A percentile compares a stretch with the other conserved stretches of the same genome.
Conservation (phyloP, 768 basidiomycete genomes). For the Collybia sordida region DNA sequence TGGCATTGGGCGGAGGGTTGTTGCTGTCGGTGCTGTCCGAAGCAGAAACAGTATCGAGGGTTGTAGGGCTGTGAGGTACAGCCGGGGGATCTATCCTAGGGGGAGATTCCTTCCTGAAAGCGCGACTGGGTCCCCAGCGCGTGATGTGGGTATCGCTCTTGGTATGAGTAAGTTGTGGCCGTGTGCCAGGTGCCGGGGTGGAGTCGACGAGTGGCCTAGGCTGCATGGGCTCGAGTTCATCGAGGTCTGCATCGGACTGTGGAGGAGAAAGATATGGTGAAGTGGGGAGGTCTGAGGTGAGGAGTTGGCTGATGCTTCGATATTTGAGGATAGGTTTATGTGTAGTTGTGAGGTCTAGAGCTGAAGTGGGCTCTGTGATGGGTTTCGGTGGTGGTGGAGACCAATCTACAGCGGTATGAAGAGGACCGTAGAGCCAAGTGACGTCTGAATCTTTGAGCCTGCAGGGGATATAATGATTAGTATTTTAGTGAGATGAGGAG, state of each 20-base stretch:
- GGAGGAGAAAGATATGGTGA: slow-evolving; percentile 62
- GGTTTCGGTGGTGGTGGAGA: slow-evolving; percentile 49
- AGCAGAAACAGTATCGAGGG: slow-evolving; percentile 18
- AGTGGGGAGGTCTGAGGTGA: slow-evolving; percentile 68
- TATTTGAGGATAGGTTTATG: slow-evolving; percentile 95
- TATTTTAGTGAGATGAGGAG: slow-evolving; percentile 5
- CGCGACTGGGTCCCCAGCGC: slow-evolving; percentile 45
- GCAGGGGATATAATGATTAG: slow-evolving; percentile 4
- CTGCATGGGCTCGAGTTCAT: not conserved
- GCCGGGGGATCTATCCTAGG: slow-evolving; percentile 55
- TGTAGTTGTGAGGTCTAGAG: slow-evolving; percentile 48
- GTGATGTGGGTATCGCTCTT: slow-evolving; percentile 88
- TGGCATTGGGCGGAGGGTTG: not conserved
- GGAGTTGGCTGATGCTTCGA: slow-evolving; percentile 87
- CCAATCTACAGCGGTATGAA: slow-evolving; percentile 91
- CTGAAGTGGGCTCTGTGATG: slow-evolving; percentile 33
- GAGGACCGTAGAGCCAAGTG: slow-evolving; percentile 97
- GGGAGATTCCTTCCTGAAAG: slow-evolving; percentile 67
- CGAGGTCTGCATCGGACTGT: slow-evolving; percentile 51
- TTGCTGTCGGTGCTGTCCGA: slow-evolving; percentile 6
- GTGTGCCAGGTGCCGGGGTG: slow-evolving; percentile 19
- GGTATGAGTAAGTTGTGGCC: slow-evolving; percentile 74
- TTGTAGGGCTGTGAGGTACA: slow-evolving; percentile 20
- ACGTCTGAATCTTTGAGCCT: slow-evolving; percentile 99
- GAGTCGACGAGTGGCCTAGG: slow-evolving; percentile 10